phyloP scores from a whole-genome alignment of 306 rosid species.

The Canavalia ensiformis region DNA sequence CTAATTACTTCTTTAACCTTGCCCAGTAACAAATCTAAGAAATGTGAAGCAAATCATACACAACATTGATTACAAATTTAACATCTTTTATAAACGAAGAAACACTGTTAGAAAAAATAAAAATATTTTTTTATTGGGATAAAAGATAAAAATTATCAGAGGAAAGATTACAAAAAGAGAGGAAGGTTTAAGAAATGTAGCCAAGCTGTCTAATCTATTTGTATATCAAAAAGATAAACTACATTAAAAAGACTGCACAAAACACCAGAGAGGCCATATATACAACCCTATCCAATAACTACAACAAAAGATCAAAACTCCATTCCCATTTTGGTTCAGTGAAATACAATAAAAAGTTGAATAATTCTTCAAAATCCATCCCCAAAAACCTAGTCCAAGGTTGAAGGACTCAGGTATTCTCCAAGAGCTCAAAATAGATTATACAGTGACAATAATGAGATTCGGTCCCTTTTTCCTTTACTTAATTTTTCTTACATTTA shows the following conservation, averaged over 20 bases:
- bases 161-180: conserved; percentile 17
- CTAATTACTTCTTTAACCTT: background rate
- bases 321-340: background rate
- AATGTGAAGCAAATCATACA: background rate
- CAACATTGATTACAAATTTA: conserved; percentile 7
- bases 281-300: background rate
- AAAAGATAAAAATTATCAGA: background rate
- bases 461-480: too few relatives aligned
- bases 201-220: conserved; percentile 13
- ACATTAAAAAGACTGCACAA: background rate
- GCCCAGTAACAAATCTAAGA: background rate
- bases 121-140: background rate
- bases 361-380: conserved; percentile 9
- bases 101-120: background rate
- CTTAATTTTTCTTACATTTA: too few relatives aligned
- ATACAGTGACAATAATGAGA: too few relatives aligned
- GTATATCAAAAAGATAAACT: background rate
- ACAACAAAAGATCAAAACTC: background rate
- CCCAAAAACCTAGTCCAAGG: background rate
- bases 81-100: background rate
- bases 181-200: conserved; percentile 27
- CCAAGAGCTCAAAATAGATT: background rate
- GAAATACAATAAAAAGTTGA: background rate
- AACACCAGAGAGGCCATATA: background rate
- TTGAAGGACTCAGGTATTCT: conserved; percentile 2